phyloP scores from a whole-genome alignment of 2,329 filamentous ascomycete species.

The Aspergillus puulaauensis region DNA sequence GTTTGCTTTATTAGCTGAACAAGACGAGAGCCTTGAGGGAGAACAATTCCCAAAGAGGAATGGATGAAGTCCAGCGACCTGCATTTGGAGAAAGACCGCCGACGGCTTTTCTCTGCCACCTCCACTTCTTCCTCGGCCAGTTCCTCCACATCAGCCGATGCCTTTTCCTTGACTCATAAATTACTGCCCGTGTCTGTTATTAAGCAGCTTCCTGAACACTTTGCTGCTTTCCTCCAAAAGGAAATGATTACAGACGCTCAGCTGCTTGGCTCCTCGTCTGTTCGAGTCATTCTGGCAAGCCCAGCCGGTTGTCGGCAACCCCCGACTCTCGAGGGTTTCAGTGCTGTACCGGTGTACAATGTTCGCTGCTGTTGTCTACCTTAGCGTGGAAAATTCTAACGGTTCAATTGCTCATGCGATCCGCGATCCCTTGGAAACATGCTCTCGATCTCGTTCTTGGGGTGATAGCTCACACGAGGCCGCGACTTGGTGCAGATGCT shows the following conservation, averaged over 20 bases:
- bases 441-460: not conserved
- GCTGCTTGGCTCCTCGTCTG: not conserved
- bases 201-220: not conserved
- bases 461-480: not conserved
- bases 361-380: not conserved
- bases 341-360: not conserved
- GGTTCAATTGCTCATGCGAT: not conserved
- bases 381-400: conserved; percentile 4
- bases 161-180: not conserved
- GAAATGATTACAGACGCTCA: not conserved
- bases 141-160: not conserved
- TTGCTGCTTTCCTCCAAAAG: not conserved
- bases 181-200: not conserved
- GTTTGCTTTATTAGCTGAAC: too few species aligned
- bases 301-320: conserved; percentile 11
- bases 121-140: not conserved
- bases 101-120: not conserved
- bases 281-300: not conserved
- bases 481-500: not conserved
- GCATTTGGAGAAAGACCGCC: not conserved
- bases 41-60: not conserved
- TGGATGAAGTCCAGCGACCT: not conserved
- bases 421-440: not conserved
- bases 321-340: not conserved
- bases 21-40: not conserved